phyloP scores from a whole-genome alignment of 345 rosid species.

The Gossypium arboreum region DNA sequence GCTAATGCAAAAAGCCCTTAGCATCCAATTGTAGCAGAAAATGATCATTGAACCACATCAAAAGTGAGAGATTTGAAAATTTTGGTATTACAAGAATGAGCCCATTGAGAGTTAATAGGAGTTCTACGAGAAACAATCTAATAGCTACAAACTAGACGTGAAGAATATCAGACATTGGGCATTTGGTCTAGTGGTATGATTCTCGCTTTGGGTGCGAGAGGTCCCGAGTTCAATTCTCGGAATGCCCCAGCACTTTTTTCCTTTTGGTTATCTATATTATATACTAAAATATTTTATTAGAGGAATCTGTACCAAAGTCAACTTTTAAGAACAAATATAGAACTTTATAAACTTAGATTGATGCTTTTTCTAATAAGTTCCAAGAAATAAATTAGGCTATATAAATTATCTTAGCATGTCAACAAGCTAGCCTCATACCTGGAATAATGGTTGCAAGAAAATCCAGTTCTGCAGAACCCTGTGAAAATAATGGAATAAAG shows the following conservation, averaged over 20 bases:
- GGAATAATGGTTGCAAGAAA: background rate
- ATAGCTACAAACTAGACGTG: background rate
- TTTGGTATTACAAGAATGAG: background rate
- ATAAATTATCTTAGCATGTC: background rate
- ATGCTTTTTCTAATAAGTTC: background rate
- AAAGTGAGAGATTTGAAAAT: background rate
- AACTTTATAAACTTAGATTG: background rate
- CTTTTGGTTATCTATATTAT: background rate
- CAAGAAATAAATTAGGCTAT: background rate
- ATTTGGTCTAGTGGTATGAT: constrained; percentile 62
- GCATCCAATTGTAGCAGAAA: background rate
- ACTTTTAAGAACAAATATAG: background rate
- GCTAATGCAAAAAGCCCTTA: background rate
- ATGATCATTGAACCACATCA: background rate
- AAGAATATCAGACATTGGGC: constrained; percentile 20
- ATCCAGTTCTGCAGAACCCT: background rate
- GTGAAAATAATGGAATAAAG: background rate
- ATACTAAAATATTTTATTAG: no score
- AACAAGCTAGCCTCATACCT: constrained; percentile 4
- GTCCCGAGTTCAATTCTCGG: constrained; percentile 75
- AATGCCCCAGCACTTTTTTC: constrained; percentile 36
- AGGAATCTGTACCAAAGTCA: no score
- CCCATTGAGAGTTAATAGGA: background rate
- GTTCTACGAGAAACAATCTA: background rate
- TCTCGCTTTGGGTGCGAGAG: constrained; percentile 89